Evolutionary conservation across 345 rosid genomes (phyloP), one percentile per base, ranked within the genome.

Genomic region (Sisymbrium altissimum): DNA sequence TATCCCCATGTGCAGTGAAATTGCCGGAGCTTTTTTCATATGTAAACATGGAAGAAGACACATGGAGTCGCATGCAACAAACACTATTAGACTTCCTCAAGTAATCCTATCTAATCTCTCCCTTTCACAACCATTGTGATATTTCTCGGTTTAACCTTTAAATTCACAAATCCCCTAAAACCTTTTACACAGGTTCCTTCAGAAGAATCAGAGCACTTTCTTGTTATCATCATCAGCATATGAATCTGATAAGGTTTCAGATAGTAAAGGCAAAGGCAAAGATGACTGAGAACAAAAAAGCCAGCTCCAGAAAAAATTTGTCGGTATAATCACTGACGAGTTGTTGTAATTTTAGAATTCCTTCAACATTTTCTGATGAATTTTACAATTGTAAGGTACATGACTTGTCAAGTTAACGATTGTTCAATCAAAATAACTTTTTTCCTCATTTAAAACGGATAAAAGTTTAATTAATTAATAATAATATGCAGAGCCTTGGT

Each of bases 41-140:
- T 73, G 94, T 86, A 60, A 87, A 86, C 80, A 89, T 95, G 58
- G 98, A 92, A 81, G 98, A 92, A 78, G 99, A 92, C 72, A 90
- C 96, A 36, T 70, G 88, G 79, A 84, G 65, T 35, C 80, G 84
- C 66, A 55, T 95, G 86, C 98, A 95, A 78, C 97, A 85, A 86
- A 92, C 83, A 70, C 74, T 95, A 69, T 79, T 81, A 17, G 94
- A 95, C 84, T 86, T 92, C 64, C 94, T 95, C 85, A 90, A 90
- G 35, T 32, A 32, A n/a, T 32, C 35, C 8, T 50, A 40, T 15
- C 3, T 32, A 40, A 29, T 71, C 61, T 41, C 48, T 50, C 36
- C 11, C 2, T 58, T 25, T 48, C 39, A 6, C 66, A 39, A 58
- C 54, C 44, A 57, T 56, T 46, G 18, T 0, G 52, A 25, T 49